A percentile compares a stretch with the other conserved stretches of the same genome.
Evolutionary conservation across 1,284 basidiomycete genomes (phyloP).

Genomic region (Rhodotorula sp.): DNA sequence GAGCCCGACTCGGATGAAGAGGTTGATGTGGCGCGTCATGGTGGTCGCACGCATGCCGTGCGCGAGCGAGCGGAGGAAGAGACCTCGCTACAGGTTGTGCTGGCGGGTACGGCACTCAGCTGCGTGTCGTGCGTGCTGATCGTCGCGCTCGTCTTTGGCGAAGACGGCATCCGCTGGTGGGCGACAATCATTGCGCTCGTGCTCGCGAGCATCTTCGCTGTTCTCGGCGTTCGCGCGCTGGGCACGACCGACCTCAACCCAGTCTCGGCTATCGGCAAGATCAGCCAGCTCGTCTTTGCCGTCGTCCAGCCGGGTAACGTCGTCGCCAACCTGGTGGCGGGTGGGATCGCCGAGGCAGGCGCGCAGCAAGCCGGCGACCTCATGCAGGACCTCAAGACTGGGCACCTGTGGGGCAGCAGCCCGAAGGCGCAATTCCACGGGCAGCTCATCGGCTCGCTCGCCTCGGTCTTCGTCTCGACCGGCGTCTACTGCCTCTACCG

Average conservation of each 20-base stretch:
- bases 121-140: constrained; percentile 70
- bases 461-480: constrained; percentile 84
- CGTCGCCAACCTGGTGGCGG: constrained; percentile 93
- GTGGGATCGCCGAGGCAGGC: constrained; percentile 93
- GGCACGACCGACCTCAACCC: constrained; percentile 90
- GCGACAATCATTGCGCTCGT: constrained; percentile 82
- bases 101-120: constrained; percentile 65
- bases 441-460: constrained; percentile 77
- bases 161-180: constrained; percentile 90
- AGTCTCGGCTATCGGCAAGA: constrained; percentile 88
- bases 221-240: constrained; percentile 85
- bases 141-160: constrained; percentile 83
- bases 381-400: constrained; percentile 98
- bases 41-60: not conserved
- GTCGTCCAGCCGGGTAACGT: constrained; percentile 82
- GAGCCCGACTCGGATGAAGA: constrained; percentile 41
- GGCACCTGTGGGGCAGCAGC: constrained; percentile 67
- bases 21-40: constrained; percentile 49
- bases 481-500: constrained; percentile 87
- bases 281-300: constrained; percentile 90
- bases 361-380: constrained; percentile 96
- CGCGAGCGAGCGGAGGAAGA: constrained; percentile 58
- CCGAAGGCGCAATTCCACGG: constrained; percentile 52
- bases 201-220: constrained; percentile 77
- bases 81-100: constrained; percentile 79